A percentile compares a stretch with the other conserved stretches of the same genome.
Evolutionary conservation across 257 asterid species (phyloP).

Genomic region (Nicotiana sylvestris): DNA sequence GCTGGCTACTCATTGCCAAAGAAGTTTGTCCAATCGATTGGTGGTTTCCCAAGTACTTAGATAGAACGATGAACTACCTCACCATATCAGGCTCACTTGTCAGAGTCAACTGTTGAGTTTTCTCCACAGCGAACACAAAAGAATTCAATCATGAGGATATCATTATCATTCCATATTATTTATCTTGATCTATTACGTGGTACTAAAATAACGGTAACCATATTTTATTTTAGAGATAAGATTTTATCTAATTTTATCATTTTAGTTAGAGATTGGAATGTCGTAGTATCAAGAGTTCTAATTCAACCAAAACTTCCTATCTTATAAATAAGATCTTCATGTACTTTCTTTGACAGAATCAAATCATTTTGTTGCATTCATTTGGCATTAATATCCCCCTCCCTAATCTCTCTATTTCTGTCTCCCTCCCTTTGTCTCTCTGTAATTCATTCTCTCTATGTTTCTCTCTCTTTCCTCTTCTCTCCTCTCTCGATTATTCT

Average conservation of each 20-base stretch:
- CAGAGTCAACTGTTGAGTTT: neutral
- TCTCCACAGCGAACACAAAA: neutral
- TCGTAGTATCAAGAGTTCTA: neutral
- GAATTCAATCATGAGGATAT: neutral
- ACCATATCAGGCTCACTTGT: neutral
- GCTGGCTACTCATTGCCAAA: neutral
- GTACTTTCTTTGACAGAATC: neutral
- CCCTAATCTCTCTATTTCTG: no score
- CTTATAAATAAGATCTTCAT: neutral
- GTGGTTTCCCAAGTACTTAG: neutral
- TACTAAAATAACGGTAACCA: neutral
- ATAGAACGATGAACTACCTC: neutral
- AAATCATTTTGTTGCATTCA: no score
- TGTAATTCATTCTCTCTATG: no score
- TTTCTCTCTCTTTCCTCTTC: neutral
- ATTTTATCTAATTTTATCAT: neutral
- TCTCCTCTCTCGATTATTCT: neutral
- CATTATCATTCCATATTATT: neutral
- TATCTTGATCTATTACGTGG: neutral
- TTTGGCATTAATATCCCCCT: no score
- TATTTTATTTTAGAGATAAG: neutral
- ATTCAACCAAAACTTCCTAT: neutral
- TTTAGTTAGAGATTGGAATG: neutral
- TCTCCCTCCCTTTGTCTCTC: no score
- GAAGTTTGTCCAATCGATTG: neutral